A percentile compares a stretch with the other conserved stretches of the same genome.
These are phyloP conservation scores for Talaromyces sp. DNA, from an alignment of 2,329 filamentous ascomycete species.

Conservation along the genomic window DNA sequence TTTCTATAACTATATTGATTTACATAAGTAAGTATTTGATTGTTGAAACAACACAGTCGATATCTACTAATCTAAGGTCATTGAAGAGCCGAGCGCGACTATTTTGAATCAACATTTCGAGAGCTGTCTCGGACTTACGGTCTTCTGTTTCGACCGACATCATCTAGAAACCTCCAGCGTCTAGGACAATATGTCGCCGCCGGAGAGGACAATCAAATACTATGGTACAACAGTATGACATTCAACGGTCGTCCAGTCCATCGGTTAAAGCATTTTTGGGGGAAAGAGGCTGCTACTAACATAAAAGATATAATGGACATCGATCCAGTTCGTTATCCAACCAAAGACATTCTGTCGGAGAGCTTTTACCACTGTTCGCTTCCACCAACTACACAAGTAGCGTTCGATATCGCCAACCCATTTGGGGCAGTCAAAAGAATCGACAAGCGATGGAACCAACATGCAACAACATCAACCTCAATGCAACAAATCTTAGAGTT, in stretches of 20 bases:
- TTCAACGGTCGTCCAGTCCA: background rate
- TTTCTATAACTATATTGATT: constrained; percentile 2
- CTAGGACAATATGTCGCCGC: background rate
- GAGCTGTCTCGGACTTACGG: constrained; percentile 14
- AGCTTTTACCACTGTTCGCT: constrained; percentile 10
- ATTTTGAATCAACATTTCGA: background rate
- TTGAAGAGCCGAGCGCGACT: constrained; percentile 2
- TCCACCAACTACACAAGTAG: constrained; percentile 9
- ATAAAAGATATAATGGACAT: background rate
- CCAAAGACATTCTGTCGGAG: constrained; percentile 8
- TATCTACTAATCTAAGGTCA: background rate
- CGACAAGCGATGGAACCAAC: background rate
- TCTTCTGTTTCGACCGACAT: constrained; percentile 13
- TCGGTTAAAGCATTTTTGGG: background rate
- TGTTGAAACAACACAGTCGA: background rate
- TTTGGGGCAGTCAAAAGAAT: constrained; percentile 3
- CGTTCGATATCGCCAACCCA: background rate
- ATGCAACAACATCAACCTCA: constrained; percentile 8
- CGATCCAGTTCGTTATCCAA: background rate
- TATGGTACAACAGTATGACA: background rate
- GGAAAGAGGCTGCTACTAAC: background rate
- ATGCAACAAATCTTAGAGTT: constrained; percentile 8
- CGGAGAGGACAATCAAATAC: background rate
- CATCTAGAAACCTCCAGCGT: background rate
- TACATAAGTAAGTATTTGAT: constrained; percentile 2